These are phyloP conservation scores for Elasticomyces elasticus DNA, from an alignment of 495 filamentous ascomycete genomes.

Conservation along the genomic window DNA sequence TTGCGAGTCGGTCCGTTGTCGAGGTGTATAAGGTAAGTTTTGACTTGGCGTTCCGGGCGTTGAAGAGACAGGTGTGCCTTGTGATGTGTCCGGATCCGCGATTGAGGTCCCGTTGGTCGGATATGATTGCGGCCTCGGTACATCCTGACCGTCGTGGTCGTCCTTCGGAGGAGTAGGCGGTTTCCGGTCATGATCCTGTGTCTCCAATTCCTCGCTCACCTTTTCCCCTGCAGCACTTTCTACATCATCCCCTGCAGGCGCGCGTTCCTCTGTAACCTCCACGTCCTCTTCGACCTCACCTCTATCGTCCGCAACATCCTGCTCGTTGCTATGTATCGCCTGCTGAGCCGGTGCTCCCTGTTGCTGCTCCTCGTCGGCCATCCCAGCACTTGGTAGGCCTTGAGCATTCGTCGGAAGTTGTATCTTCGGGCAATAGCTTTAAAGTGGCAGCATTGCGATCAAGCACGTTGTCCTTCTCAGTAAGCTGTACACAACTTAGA, in stretches of 20 bases:
- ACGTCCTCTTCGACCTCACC: slow-evolving; percentile 4
- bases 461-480: no score
- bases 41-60: slow-evolving; percentile 4
- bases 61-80: neutral
- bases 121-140: neutral
- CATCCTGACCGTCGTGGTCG: neutral
- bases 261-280: neutral
- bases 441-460: no score
- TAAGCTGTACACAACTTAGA: no score
- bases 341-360: slow-evolving; percentile 3
- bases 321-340: neutral
- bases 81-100: neutral
- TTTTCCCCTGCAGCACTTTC: neutral
- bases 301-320: neutral
- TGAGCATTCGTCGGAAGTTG: neutral
- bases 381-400: slow-evolving; percentile 22
- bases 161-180: slow-evolving; percentile 3
- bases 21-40: slow-evolving; percentile 8
- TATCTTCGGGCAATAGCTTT: no score
- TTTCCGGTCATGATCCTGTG: neutral
- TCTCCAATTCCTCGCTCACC: neutral
- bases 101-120: neutral
- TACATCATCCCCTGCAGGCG: slow-evolving; percentile 5
- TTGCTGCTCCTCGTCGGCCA: slow-evolving; percentile 25
- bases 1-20: slow-evolving; percentile 45